Base-by-base conservation (phyloP, 2,329 filamentous ascomycete species). In the Aureobasidium leucospermi region DNA sequence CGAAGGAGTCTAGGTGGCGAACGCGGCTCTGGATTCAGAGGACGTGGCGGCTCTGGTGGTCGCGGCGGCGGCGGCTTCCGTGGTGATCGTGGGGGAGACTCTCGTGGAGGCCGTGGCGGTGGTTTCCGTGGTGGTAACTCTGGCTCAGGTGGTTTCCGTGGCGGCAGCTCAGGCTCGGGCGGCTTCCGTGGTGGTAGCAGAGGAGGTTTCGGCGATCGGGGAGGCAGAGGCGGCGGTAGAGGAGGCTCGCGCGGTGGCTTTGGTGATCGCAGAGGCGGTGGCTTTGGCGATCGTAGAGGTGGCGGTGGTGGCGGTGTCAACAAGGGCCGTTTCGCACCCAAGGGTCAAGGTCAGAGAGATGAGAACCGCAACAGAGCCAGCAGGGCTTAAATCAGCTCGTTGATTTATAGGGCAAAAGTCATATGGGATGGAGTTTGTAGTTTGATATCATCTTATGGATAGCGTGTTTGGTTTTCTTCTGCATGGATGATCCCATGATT, bases 1-100 rank as follows among this genome's bases (percentile, higher is more conserved):
- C 64, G 73, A 51, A 70, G 67, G 52, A 71, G 72, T 0, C 59
- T 75, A n/a, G 73, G 74, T 5, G 67, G 66, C 13, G 66, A 71
- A 55, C 73, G 72, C 62, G 66, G 67, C 1, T 38, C 49, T 38
- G 31, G 47, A 6, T 36, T 16, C 47, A n/a, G 32, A 7, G 32
- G 32, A 8, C 7, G 31, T 36, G 8, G 32, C 13, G 61, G 51
- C 9, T 13, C 45, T 42, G 39, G 51, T 15, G 59, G 58, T 15
- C 36, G 58, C n/a, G 29, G 58, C 15, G 58, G 49, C 10, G 28
- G 56, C 23, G 39, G 31, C 46, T 15, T 13, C 16, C 34, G 46
- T 34, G 45, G 46, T 13, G 48, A 36, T 8, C 34, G 48, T 4
- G 16, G 32, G 8, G 32, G 46, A 36, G 47, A 31, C 15, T 49